phyloP scores from a whole-genome alignment of 2,329 filamentous ascomycete species.

The Neospermospora avenae region DNA sequence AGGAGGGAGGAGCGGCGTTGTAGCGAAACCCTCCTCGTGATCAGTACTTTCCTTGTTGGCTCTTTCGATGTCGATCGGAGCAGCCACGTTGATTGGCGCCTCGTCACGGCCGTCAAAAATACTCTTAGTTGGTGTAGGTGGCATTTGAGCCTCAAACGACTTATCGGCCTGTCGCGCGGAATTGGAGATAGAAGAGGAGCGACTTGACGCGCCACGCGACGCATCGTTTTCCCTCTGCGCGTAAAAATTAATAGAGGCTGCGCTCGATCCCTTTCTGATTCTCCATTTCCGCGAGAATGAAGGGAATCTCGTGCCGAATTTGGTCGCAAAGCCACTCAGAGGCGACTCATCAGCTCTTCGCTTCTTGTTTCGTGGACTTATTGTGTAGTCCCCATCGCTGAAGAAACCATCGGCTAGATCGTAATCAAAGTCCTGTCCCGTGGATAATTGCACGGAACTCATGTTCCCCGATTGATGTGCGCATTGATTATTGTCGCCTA shows the following conservation, averaged over 20 bases:
- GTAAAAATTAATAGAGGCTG: conserved; percentile 25
- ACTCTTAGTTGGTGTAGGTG: conserved; percentile 61
- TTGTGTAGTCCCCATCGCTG: conserved; percentile 57
- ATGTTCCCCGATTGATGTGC: conserved; percentile 47
- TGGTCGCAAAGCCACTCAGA: conserved; percentile 59
- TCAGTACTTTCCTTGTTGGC: conserved; percentile 48
- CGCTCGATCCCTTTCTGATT: conserved; percentile 43
- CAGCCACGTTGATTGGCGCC: conserved; percentile 41
- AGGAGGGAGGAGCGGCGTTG: conserved; percentile 82
- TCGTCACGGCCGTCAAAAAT: conserved; percentile 54
- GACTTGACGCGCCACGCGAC: conserved; percentile 67
- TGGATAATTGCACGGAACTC: conserved; percentile 37
- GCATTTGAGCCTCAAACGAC: conserved; percentile 48
- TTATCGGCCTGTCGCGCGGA: conserved; percentile 49
- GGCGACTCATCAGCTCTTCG: conserved; percentile 57
- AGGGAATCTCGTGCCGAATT: conserved; percentile 59
- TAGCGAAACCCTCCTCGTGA: conserved; percentile 62
- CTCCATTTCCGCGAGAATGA: conserved; percentile 53
- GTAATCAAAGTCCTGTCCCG: conserved; percentile 55
- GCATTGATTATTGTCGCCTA: conserved; percentile 60
- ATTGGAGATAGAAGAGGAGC: conserved; percentile 73
- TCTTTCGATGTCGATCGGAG: conserved; percentile 50
- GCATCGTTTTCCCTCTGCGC: conserved; percentile 26
- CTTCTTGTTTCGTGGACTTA: conserved; percentile 51
- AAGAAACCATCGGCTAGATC: conserved; percentile 60